Evolutionary conservation across 2,329 filamentous ascomycete genomes (phyloP).

Genomic region (Arthrobotrys sphaeroides): DNA sequence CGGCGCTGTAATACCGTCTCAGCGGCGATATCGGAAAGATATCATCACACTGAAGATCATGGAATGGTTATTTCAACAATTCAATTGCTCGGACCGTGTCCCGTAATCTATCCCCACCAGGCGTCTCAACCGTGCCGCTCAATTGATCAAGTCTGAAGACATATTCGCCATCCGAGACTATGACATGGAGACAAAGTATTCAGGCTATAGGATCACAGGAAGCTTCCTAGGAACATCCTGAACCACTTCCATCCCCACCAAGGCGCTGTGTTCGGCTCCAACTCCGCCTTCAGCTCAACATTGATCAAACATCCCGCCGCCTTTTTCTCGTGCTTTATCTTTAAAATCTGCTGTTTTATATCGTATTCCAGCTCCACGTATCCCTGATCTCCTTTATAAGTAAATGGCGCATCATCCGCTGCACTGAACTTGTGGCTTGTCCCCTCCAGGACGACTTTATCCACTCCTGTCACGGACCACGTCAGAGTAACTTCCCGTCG

Average conservation of each 20-base stretch:
- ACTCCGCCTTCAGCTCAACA: conserved; percentile 36
- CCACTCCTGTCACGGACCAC: conserved; percentile 29
- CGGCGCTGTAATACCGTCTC: not conserved
- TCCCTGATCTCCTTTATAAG: conserved; percentile 30
- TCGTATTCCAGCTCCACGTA: conserved; percentile 39
- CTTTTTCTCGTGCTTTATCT: conserved; percentile 36
- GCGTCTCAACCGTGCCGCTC: not conserved
- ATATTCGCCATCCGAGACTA: not conserved
- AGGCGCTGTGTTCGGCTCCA: conserved; percentile 45
- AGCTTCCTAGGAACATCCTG: conserved; percentile 43
- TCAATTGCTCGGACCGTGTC: conserved; percentile 9
- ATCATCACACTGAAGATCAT: not conserved
- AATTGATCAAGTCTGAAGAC: not conserved
- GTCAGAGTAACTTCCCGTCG: conserved; percentile 57
- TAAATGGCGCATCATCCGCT: conserved; percentile 49
- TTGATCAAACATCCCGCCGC: conserved; percentile 27
- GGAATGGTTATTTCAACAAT: not conserved
- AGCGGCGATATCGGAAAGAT: not conserved
- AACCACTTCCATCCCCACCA: conserved; percentile 42
- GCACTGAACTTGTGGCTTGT: conserved; percentile 33
- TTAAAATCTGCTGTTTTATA: conserved; percentile 41
- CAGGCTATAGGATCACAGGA: conserved; percentile 22
- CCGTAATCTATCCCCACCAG: not conserved
- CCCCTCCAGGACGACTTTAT: conserved; percentile 15
- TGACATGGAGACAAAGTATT: not conserved